Base-by-base conservation (phyloP, 768 basidiomycete species). In the Kwoniella mangroviensis region DNA sequence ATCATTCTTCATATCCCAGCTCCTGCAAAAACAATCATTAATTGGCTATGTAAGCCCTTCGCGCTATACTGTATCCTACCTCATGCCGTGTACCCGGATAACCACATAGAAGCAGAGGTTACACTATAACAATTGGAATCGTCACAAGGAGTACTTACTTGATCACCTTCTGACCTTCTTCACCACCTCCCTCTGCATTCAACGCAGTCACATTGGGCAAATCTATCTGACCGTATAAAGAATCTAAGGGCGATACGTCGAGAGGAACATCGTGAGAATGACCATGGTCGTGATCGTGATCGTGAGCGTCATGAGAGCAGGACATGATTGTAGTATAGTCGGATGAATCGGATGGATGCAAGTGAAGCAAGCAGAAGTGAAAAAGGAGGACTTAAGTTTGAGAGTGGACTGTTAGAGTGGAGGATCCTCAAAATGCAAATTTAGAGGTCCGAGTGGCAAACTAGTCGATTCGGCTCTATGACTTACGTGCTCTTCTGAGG, bases 1-100 rank as follows among this genome's bases (percentile, higher is more conserved):
- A 68, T 91, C 89, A 65, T 87, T 81, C 43, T 92, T 88, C 69
- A 90, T 83, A 75, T 94, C 85, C 94, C 94, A 96, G 1, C 93
- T 90, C 65, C 70, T 71, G 21, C n/a, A 17, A n/a, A 5, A 45
- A 17, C 13, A 10, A 0, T 42, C n/a, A 65, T 0, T 45, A 15
- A 2, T 42, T n/a, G 5, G 69, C 64, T 51, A n/a, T n/a, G n/a
- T n/a, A 55, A n/a, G 17, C 12, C 22, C 34, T 34, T 34, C 34
- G 6, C 34, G 6, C 34, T 1, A 34, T 1, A 34, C 0, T 34
- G 1, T 34, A 34, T 34, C 34, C 34, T 34, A 34, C 34, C 34
- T 34, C 34, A 34, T 34, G 1, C 34, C 0, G 34, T 34, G 34
- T 34, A 34, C 1, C 34, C 4, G 1, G 6, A 34, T 34, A 7